Evolutionary conservation across 306 rosid genomes (phyloP).

Genomic region (Glycine tomentella): DNA sequence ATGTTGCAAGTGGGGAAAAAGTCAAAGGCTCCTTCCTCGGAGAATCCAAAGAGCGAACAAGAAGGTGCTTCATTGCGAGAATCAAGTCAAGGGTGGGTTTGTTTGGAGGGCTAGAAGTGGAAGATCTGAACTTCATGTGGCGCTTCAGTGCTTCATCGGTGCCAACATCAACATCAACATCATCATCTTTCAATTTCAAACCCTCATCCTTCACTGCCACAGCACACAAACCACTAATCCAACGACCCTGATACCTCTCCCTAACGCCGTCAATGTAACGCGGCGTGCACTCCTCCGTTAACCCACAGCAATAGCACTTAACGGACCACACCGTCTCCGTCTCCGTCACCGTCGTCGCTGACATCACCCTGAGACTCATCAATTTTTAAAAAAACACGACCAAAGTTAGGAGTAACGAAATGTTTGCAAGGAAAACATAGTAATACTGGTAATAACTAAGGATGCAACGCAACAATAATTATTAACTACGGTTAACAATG

Average conservation of each 20-base stretch:
- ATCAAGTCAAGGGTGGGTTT: slow-evolving; percentile 64
- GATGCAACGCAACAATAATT: too few species aligned
- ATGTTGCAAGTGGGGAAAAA: slow-evolving; percentile 49
- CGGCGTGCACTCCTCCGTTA: slow-evolving; percentile 80
- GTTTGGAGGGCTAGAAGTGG: slow-evolving; percentile 57
- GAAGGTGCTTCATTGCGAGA: slow-evolving; percentile 65
- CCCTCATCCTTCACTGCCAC: slow-evolving; percentile 80
- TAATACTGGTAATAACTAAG: background rate
- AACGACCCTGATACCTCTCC: slow-evolving; percentile 71
- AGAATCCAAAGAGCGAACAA: slow-evolving; percentile 62
- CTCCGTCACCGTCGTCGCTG: slow-evolving; percentile 36
- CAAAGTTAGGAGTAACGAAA: background rate
- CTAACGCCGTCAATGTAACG: slow-evolving; percentile 62
- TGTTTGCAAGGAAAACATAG: background rate
- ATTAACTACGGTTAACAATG: background rate
- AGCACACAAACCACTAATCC: slow-evolving; percentile 85
- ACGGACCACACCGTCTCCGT: slow-evolving; percentile 57
- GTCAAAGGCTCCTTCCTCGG: slow-evolving; percentile 45
- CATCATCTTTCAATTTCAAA: slow-evolving; percentile 42
- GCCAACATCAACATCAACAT: slow-evolving; percentile 30
- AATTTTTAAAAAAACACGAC: background rate
- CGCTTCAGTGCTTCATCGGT: slow-evolving; percentile 69
- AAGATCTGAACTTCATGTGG: slow-evolving; percentile 63
- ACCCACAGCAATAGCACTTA: slow-evolving; percentile 75
- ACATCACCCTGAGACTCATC: slow-evolving; percentile 5